Evolutionary conservation across 768 basidiomycete genomes (phyloP).

Genomic region (Ramaria sp.): DNA sequence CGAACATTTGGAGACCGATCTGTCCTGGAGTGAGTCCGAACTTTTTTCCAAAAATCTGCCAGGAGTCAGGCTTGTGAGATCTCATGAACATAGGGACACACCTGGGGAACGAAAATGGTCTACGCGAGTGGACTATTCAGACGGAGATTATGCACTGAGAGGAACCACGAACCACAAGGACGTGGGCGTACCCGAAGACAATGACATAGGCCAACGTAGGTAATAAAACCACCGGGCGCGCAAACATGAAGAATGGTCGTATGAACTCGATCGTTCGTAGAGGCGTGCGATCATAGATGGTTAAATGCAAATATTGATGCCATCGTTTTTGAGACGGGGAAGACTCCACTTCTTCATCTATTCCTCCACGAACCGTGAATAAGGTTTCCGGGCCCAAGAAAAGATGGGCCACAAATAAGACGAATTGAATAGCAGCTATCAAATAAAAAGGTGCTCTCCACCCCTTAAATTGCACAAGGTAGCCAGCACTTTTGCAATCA

Average conservation of each 20-base stretch:
- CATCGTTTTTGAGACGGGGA: neutral
- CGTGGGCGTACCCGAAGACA: neutral
- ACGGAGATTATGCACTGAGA: neutral
- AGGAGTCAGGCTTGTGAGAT: neutral
- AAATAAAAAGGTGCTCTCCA: constrained; percentile 8
- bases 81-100: neutral
- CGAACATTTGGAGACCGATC: constrained; percentile 16
- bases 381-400: constrained; percentile 11
- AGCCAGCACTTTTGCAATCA: neutral
- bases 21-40: constrained; percentile 13
- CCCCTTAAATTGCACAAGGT: constrained; percentile 7
- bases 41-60: constrained; percentile 13
- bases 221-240: neutral
- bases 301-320: neutral
- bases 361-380: neutral
- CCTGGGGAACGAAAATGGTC: neutral
- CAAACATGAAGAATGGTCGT: neutral
- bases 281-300: neutral
- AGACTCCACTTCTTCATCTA: neutral
- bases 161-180: neutral
- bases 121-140: neutral
- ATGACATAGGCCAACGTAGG: neutral
- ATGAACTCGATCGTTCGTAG: neutral
- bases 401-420: constrained; percentile 7
- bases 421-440: neutral